Evolutionary conservation across 2,329 filamentous ascomycete species (phyloP), one percentile per base, ranked within the genome.

Genomic region (Aureobasidium sp.): DNA sequence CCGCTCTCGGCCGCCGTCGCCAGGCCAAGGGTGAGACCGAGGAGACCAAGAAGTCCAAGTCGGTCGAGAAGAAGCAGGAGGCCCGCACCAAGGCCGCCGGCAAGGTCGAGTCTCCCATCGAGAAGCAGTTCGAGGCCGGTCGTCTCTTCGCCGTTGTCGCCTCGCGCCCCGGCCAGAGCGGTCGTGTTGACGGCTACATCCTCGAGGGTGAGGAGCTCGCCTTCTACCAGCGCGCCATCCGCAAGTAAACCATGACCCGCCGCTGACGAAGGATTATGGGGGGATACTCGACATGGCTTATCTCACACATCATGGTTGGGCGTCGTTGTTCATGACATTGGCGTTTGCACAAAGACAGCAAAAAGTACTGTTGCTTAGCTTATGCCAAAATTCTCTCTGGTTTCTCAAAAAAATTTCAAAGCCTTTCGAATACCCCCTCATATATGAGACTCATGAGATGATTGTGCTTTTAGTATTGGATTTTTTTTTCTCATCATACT

Each of bases 61-160:
- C 87, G 66, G 89, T 97, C 66, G 86, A 94, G 87, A 91, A 90
- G 85, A 99, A 99, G 91, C 92, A 97, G 84, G 87, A 89, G 68
- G 89, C 85, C 71, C 89, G 94, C 77, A 87, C 87, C 79, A 86
- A 89, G 77, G 84, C 85, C 73, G 75, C 81, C 71, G 93, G 93
- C 83, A 99, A 99, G 90, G 90, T 97, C 74, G 94, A 99, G 82
- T 68, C 81, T 70, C 85, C 90, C 69, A 79, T 99, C 69, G 94
- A 99, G 90, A 92, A 90, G 84, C 94, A 99, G 84, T 99, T 99
- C 83, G 94, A 97, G 88, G 93, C 94, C 72, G 92, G 93, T 86
- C 93, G 95, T 81, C 83, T 99, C 72, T 97, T 88, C 81, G 94
- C 94, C 74, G 89, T 97, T 72, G 82, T 99, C 74, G 85, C 93